phyloP scores from a whole-genome alignment of 441 rosid genomes.

The Erodium trifolium region DNA sequence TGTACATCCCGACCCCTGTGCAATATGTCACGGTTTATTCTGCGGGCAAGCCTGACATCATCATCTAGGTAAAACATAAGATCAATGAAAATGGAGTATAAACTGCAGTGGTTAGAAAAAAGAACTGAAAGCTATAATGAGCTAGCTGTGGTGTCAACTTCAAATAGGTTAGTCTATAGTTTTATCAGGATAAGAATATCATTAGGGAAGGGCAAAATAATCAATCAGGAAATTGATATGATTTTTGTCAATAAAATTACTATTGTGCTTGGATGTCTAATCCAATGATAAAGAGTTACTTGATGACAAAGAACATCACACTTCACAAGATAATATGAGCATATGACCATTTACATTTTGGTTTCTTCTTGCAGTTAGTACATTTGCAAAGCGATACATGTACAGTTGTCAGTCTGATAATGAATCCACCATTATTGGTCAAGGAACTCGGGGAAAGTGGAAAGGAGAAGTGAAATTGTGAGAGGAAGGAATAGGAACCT shows the following conservation, averaged over 20 bases:
- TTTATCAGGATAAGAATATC: no score
- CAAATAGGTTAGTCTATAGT: neutral
- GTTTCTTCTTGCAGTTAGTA: neutral
- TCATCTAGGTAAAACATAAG: slow-evolving; percentile 46
- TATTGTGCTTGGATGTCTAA: neutral
- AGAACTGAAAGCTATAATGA: neutral
- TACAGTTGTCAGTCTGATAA: neutral
- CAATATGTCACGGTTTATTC: slow-evolving; percentile 84
- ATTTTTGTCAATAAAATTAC: neutral
- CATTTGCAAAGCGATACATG: neutral
- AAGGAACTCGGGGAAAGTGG: neutral
- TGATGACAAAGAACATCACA: neutral
- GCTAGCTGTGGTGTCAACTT: neutral
- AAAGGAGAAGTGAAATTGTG: slow-evolving; percentile 13
- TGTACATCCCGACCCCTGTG: slow-evolving; percentile 83
- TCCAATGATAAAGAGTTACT: neutral
- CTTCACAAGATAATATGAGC: neutral
- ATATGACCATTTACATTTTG: neutral
- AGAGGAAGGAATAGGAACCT: slow-evolving; percentile 34
- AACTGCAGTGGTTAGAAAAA: neutral
- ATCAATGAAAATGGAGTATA: slow-evolving; percentile 15
- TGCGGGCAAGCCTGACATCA: slow-evolving; percentile 94
- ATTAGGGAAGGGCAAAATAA: neutral
- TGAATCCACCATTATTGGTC: neutral
- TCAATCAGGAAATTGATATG: neutral